Percentiles rank a stretch among this genome's conserved stretches.
phyloP scores from a whole-genome alignment of 1,284 basidiomycete genomes.

The Malassezia brasiliensis region DNA sequence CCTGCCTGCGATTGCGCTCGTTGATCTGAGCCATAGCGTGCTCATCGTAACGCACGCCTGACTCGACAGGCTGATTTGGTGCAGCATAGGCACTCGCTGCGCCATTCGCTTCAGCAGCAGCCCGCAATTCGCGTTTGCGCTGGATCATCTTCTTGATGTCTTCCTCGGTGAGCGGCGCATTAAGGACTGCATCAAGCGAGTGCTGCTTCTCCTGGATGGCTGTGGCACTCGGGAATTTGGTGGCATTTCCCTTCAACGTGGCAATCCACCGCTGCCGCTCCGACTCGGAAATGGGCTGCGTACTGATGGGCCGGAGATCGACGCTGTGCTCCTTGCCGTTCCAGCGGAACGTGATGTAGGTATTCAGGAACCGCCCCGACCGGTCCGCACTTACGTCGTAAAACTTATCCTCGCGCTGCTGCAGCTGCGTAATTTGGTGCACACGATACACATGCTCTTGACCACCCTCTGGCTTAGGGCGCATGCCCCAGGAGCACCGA shows the following conservation, averaged over 20 bases:
- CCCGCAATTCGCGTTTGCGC: constrained; percentile 23
- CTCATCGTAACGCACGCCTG: constrained; percentile 46
- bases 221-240: constrained; percentile 18
- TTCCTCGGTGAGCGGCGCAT: constrained; percentile 26
- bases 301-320: constrained; percentile 20
- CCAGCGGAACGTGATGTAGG: constrained; percentile 27
- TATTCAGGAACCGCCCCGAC: constrained; percentile 30
- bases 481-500: constrained; percentile 34
- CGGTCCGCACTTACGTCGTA: constrained; percentile 61
- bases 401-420: constrained; percentile 55
- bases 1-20: constrained; percentile 73
- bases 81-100: constrained; percentile 4
- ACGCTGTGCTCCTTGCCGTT: constrained; percentile 24
- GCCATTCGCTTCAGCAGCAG: constrained; percentile 12
- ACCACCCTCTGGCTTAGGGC: constrained; percentile 51
- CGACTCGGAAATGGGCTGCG: constrained; percentile 23
- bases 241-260: constrained; percentile 10
- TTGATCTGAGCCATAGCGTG: constrained; percentile 68
- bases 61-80: not conserved
- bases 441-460: constrained; percentile 66
- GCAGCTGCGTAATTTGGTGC: constrained; percentile 62
- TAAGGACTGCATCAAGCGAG: constrained; percentile 28
- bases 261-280: constrained; percentile 33
- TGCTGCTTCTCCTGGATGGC: constrained; percentile 23
- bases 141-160: constrained; percentile 30